These are phyloP conservation scores for barrel medic (Medicago truncatula) DNA, from an alignment of 306 rosid genomes.

Conservation along the genomic window DNA sequence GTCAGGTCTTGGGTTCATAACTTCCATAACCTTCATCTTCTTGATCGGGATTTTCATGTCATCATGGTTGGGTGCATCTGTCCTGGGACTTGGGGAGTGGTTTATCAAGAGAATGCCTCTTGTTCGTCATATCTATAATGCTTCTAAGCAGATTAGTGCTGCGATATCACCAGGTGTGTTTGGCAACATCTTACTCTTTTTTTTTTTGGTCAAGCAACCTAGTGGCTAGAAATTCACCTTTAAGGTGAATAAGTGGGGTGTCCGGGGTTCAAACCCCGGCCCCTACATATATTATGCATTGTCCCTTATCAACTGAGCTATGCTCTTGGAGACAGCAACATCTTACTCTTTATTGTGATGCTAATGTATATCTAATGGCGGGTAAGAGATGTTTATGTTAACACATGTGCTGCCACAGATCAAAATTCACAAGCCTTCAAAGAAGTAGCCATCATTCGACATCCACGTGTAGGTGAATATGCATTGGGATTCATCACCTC, in stretches of 20 bases:
- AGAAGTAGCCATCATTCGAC: slow-evolving; percentile 98
- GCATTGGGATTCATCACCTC: slow-evolving; percentile 98
- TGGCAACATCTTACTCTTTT: not conserved
- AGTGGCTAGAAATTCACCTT: no score
- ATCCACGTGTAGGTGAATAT: slow-evolving; percentile 98
- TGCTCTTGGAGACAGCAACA: not conserved
- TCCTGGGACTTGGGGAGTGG: slow-evolving; percentile 96
- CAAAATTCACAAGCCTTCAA: slow-evolving; percentile 94
- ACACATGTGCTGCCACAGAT: slow-evolving; percentile 53
- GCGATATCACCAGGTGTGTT: slow-evolving; percentile 94
- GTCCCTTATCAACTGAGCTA: no score
- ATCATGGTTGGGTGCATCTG: slow-evolving; percentile 99
- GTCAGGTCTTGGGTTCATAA: slow-evolving; percentile 91
- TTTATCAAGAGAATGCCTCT: slow-evolving; percentile 96
- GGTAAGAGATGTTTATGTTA: slow-evolving; percentile 29
- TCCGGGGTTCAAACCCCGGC: no score
- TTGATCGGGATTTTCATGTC: slow-evolving; percentile 97
- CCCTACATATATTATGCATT: no score
- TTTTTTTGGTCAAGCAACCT: not conserved
- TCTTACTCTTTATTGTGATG: slow-evolving; percentile 3
- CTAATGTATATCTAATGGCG: slow-evolving; percentile 5
- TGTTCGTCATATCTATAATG: slow-evolving; percentile 91
- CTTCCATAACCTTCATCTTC: slow-evolving; percentile 93
- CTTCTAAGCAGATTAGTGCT: slow-evolving; percentile 95
- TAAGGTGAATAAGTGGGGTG: no score